Evolutionary conservation across 805 yeast species (phyloP).

Genomic region (Wickerhamiella australiensis): DNA sequence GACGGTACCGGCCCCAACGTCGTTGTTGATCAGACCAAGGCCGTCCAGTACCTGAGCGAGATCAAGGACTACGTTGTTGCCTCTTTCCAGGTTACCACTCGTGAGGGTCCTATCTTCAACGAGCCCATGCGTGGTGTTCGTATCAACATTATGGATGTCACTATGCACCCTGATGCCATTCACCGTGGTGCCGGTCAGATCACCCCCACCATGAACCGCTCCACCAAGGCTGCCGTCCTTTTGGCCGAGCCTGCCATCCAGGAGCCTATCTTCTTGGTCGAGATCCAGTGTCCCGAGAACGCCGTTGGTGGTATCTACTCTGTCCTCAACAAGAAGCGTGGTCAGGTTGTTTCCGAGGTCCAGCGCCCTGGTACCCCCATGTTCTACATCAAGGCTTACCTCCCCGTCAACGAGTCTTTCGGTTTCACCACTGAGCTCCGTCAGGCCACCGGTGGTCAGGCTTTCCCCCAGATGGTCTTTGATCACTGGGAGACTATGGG

Average conservation of each 20-base stretch:
- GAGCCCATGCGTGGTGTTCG: constrained; percentile 93
- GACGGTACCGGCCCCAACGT: constrained; percentile 98
- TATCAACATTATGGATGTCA: constrained; percentile 96
- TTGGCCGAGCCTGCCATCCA: constrained; percentile 98
- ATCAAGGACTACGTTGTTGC: constrained; percentile 99
- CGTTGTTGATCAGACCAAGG: constrained; percentile 99
- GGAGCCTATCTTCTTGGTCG: constrained; percentile 98
- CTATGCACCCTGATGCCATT: constrained; percentile 99
- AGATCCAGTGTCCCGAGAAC: constrained; percentile 97
- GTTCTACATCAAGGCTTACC: constrained; percentile 98
- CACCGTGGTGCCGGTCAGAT: constrained; percentile 99
- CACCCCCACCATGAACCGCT: constrained; percentile 99
- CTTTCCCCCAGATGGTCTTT: constrained; percentile 99
- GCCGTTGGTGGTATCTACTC: constrained; percentile 99
- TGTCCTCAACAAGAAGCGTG: constrained; percentile 94
- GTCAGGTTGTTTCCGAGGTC: constrained; percentile 98
- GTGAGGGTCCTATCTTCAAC: constrained; percentile 98
- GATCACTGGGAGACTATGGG: constrained; percentile 92
- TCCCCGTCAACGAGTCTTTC: constrained; percentile 99
- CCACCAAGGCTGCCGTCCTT: constrained; percentile 93
- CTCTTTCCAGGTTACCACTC: constrained; percentile 99
- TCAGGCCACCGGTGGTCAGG: constrained; percentile 99
- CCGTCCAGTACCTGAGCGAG: constrained; percentile 97
- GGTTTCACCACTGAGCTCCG: constrained; percentile 99
- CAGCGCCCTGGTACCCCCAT: constrained; percentile 99